These are phyloP conservation scores for Pleurotus tuber-regium DNA, from an alignment of 768 basidiomycete species.

Conservation along the genomic window DNA sequence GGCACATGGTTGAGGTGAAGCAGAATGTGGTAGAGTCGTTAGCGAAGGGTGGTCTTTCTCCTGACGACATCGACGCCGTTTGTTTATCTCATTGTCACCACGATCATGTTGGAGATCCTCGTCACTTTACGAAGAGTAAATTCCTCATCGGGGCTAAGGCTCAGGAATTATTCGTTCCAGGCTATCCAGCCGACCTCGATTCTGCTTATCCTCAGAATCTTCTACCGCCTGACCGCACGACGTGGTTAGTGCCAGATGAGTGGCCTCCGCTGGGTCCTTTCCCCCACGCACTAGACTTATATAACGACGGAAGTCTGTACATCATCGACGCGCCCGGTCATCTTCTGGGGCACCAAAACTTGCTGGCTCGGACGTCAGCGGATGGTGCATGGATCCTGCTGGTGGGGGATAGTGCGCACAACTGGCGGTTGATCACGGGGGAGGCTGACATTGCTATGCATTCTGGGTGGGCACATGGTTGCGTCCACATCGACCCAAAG, in stretches of 20 bases:
- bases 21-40: constrained; percentile 49
- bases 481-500: constrained; percentile 42
- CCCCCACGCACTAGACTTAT: constrained; percentile 49
- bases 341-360: constrained; percentile 50
- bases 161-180: constrained; percentile 30
- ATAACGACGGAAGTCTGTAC: constrained; percentile 57
- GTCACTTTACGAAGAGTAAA: constrained; percentile 40
- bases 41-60: constrained; percentile 42
- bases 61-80: constrained; percentile 41
- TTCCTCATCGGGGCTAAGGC: constrained; percentile 47
- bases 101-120: constrained; percentile 50
- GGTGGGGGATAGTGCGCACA: constrained; percentile 56
- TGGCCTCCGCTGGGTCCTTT: constrained; percentile 48
- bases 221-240: constrained; percentile 36
- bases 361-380: constrained; percentile 51
- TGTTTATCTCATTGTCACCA: constrained; percentile 54
- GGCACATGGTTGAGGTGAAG: constrained; percentile 22
- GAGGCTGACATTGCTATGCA: constrained; percentile 35
- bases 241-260: constrained; percentile 31
- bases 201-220: constrained; percentile 28
- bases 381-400: constrained; percentile 56
- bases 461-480: constrained; percentile 27
- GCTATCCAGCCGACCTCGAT: constrained; percentile 41
- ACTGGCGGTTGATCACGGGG: constrained; percentile 47
- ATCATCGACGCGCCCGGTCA: constrained; percentile 60